Evolutionary conservation across 345 rosid species (phyloP), one percentile per base, ranked within the genome.

Genomic region (Rhodamnia argentea): DNA sequence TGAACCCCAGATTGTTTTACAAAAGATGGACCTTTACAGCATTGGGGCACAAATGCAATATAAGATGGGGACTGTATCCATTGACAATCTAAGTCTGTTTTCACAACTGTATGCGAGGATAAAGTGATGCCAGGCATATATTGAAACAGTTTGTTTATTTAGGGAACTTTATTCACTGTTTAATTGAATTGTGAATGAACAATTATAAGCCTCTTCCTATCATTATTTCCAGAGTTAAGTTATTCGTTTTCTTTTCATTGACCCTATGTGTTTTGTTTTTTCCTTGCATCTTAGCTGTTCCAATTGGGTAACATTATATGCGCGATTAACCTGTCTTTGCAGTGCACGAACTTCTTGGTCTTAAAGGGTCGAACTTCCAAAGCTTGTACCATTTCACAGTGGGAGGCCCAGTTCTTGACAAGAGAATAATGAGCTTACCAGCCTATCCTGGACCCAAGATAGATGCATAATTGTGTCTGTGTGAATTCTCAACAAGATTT

Each of bases 381-480:
- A 93, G 96, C 87, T 90, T 95, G 16, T 96, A 95, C 89, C 99
- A 96, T 91, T 96, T 96, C 91, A 96, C 97, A 0, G 91, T 93
- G 13, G 98, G 99, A 89, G 94, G 94, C 84, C 96, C 98, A 3
- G 96, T 95, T 44, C 14, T 93, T 85, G 99, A 96, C 91, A 91
- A 91, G 87, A 94, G 98, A 86, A 96, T 96, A 86, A 95, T 96
- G 98, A 94, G 95, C 89, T 91, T 95, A 84, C 99, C 97, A 27
- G 97, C 99, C 42, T 96, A 96, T 91, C 98, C 99, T 12, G 96
- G 98, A 20, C 99, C 97, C 16, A 85, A 37, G 22, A 50, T 89
- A 26, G 96, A 93, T 86, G 89, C 93, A 78, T 96, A 88, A 54
- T 82, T 8, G 91, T 85, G 53, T 58, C 56, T 13, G 7, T 2